Base-by-base conservation (phyloP, 2,329 filamentous ascomycete species). In the Aspergillus oerlinghausenensis region DNA sequence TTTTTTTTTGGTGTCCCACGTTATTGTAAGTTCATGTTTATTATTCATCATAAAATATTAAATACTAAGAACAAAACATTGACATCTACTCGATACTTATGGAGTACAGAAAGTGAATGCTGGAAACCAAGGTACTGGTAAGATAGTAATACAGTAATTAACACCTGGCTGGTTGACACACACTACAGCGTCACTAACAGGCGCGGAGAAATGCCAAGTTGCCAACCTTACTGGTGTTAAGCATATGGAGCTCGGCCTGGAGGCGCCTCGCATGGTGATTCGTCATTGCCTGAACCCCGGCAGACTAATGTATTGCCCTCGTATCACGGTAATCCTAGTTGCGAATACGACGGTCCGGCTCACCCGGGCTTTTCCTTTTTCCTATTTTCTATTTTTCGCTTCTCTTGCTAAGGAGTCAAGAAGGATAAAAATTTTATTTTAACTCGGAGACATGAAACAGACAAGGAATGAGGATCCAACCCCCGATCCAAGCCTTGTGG, bases 141-240 rank as follows among this genome's bases (percentile, higher is more conserved):
- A 29, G 28, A 29, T 29, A 29, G 28, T 11, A 29, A 29, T 29
- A 29, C 28, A 2, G 10, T 29, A 29, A 29, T 26, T 26, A 26
- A 26, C 25, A 6, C 28, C 28, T 32, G 32, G 5, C 11, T 35
- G 11, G 14, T 14, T 35, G 32, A 35, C 4, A 35, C 32, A 14
- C 32, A 35, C 32, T 35, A 35, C 32, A 35, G 32, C 32, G 32
- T 35, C 32, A 35, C 32, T 35, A 35, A 35, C 32, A 35, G 32
- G 14, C 32, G 61, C 60, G 62, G 61, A 60, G 58, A 57, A 55
- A 35, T 65, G 63, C 63, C 63, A 65, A 65, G 63, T 65, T 64
- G 63, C 69, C 67, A 72, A 72, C 69, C 69, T 72, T 72, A 70
- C 66, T 69, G 64, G 68, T 66, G 69, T 72, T 72, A 72, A 72